These are phyloP conservation scores for Chaetomium sp. DNA, from an alignment of 2,329 filamentous ascomycete species.

Conservation along the genomic window DNA sequence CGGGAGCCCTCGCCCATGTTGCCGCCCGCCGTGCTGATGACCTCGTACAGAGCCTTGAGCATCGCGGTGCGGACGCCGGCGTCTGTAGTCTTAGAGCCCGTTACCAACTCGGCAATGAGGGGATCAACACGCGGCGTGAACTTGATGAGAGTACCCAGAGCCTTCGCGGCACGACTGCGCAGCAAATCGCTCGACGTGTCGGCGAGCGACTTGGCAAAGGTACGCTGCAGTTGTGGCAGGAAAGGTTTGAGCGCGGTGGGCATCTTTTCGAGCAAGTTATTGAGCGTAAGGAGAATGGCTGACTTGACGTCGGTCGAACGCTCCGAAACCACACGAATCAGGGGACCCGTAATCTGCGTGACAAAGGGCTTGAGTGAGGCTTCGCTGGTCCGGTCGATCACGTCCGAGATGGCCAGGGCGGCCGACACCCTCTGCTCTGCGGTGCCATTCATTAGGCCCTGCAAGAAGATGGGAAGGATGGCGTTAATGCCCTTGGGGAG, in stretches of 20 bases:
- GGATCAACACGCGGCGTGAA: constrained; percentile 93
- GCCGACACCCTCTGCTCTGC: constrained; percentile 87
- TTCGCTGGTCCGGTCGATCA: constrained; percentile 85
- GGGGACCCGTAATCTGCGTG: constrained; percentile 91
- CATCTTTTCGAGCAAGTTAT: constrained; percentile 94
- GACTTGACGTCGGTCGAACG: constrained; percentile 93
- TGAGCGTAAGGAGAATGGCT: constrained; percentile 87
- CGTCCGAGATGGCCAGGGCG: constrained; percentile 88
- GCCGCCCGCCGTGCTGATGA: constrained; percentile 85
- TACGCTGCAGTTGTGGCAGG: constrained; percentile 90
- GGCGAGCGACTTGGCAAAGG: constrained; percentile 91
- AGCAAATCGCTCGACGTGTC: constrained; percentile 87
- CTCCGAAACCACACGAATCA: constrained; percentile 96
- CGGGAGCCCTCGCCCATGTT: constrained; percentile 94
- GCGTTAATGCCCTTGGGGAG: constrained; percentile 96
- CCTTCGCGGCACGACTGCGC: constrained; percentile 83
- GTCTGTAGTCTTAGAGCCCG: constrained; percentile 89
- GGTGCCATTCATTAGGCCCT: constrained; percentile 95
- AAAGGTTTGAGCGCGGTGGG: constrained; percentile 93
- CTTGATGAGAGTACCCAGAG: constrained; percentile 89
- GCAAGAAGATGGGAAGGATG: constrained; percentile 91
- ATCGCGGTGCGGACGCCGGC: constrained; percentile 86
- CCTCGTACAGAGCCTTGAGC: constrained; percentile 93
- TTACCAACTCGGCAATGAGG: constrained; percentile 82
- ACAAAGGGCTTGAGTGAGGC: constrained; percentile 89